Conservation (phyloP, 495 filamentous ascomycete genomes). For the Aspergillus coremiiformis region DNA sequence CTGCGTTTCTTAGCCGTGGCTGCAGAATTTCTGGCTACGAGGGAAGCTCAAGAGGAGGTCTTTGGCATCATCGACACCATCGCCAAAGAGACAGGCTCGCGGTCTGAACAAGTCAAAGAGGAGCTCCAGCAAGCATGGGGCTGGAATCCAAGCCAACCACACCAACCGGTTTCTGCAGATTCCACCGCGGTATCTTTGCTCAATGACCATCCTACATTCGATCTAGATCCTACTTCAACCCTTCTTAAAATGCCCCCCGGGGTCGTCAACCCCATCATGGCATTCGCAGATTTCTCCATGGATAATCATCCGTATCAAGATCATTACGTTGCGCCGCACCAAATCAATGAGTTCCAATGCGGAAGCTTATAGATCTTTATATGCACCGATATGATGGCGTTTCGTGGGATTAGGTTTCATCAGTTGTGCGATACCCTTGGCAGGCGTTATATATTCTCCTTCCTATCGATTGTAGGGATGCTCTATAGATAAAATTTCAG, state of each 20-base stretch:
- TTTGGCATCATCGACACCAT: conserved; percentile 70
- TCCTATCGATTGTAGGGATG: neutral
- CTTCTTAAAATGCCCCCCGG: conserved; percentile 33
- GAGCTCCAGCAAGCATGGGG: conserved; percentile 73
- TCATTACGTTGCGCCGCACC: conserved; percentile 47
- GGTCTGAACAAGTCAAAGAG: conserved; percentile 55
- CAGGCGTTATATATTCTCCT: neutral
- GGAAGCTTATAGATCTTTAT: neutral
- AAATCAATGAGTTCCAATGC: neutral
- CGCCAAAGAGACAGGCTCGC: conserved; percentile 72
- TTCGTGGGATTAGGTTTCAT: neutral
- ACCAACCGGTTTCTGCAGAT: conserved; percentile 10
- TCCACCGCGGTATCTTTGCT: neutral
- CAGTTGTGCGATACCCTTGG: neutral
- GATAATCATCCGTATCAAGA: conserved; percentile 71
- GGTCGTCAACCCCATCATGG: conserved; percentile 57
- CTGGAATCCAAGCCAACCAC: conserved; percentile 45
- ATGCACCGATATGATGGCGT: neutral
- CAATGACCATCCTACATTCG: conserved; percentile 15
- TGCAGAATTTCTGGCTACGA: conserved; percentile 61
- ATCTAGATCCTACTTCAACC: conserved; percentile 17
- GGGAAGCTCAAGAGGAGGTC: conserved; percentile 74
- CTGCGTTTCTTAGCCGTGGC: conserved; percentile 73
- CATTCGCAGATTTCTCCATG: conserved; percentile 61
- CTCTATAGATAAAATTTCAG: no score